Evolutionary conservation across 2,329 filamentous ascomycete genomes (phyloP), one percentile per base, ranked within the genome.

Genomic region (Fusarium bactridioides): DNA sequence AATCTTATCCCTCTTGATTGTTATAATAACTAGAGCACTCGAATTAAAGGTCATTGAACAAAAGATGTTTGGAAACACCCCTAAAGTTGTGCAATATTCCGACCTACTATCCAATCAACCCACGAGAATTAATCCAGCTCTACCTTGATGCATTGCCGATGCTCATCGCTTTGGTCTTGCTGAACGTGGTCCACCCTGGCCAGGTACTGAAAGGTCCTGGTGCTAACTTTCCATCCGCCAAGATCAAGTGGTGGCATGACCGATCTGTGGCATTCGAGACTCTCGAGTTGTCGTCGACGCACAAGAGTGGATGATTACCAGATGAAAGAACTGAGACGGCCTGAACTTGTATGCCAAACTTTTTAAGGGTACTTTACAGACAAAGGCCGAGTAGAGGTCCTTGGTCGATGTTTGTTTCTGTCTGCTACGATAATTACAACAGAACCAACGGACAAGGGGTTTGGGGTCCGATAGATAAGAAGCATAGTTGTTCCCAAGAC

Each of bases 41-140:
- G 0, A 23, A 43, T 23, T n/a, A 0, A 23, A 7, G 6, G 6
- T 43, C 15, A 11, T 15, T 43, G 4, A 18, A 23, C 10, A 4
- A 23, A 43, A 10, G 2, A 23, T 11, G 7, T 11, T 23, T 43
- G n/a, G 16, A 11, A 23, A 6, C 8, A 27, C 27, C 27, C 27
- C 27, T 27, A 3, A 27, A 27, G 27, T 27, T 27, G 3, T 27
- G 27, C 27, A 27, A 27, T 27, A 27, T 27, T 27, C 27, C 27
- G 27, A 27, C 27, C 27, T 27, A 27, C 27, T 27, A 27, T 27
- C 27, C 27, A 27, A 27, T 27, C 27, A 27, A 27, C 27, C 27
- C 27, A 27, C 27, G 27, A 27, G 10, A 27, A 27, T 27, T 27
- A 27, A 27, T 27, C 41, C n/a, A 43, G n/a, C 41, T 43, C n/a